Percentiles rank a stretch among this genome's conserved stretches.
phyloP scores from a whole-genome alignment of 225 moss, liverwort and hornwort genomes.

The Antitrichia curtipendula region DNA sequence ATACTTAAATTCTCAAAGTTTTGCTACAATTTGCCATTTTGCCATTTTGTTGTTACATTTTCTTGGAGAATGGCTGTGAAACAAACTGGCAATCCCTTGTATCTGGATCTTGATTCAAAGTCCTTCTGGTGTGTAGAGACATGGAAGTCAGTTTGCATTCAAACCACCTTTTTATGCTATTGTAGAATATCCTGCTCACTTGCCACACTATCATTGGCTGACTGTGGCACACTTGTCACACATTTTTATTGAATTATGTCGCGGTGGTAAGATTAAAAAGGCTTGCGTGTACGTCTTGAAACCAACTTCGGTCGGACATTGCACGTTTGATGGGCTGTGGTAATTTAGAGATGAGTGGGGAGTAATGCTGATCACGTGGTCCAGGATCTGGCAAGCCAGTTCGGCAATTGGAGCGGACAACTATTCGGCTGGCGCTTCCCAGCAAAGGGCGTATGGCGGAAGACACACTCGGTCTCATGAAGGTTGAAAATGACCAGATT shows the following conservation, averaged over 20 bases:
- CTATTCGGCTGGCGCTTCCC: slow-evolving; percentile 78
- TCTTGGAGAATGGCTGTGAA: not conserved
- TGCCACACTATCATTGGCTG: not conserved
- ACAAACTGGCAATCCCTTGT: not conserved
- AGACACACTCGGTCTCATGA: slow-evolving; percentile 72
- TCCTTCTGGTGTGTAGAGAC: not conserved
- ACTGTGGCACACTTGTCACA: not conserved
- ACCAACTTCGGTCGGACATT: not conserved
- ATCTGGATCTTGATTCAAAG: not conserved
- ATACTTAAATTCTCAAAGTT: not conserved
- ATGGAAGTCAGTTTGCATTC: not conserved
- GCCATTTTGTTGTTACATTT: not conserved
- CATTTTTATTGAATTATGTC: not conserved
- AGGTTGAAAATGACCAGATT: slow-evolving; percentile 7
- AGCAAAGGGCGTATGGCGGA: slow-evolving; percentile 99
- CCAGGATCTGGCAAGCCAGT: slow-evolving; percentile 19
- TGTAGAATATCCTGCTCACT: not conserved
- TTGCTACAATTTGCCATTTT: not conserved
- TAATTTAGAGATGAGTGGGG: not conserved
- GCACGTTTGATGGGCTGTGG: not conserved
- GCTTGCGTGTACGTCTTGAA: not conserved
- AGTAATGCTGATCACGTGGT: not conserved
- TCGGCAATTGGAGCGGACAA: slow-evolving; percentile 25
- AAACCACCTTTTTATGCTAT: not conserved
- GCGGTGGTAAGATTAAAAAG: too few relatives aligned